Evolutionary conservation across 164 flowering plant genomes (phyloP), one percentile per base, ranked within the genome.

Genomic region (Tetrastigma voinierianum): DNA sequence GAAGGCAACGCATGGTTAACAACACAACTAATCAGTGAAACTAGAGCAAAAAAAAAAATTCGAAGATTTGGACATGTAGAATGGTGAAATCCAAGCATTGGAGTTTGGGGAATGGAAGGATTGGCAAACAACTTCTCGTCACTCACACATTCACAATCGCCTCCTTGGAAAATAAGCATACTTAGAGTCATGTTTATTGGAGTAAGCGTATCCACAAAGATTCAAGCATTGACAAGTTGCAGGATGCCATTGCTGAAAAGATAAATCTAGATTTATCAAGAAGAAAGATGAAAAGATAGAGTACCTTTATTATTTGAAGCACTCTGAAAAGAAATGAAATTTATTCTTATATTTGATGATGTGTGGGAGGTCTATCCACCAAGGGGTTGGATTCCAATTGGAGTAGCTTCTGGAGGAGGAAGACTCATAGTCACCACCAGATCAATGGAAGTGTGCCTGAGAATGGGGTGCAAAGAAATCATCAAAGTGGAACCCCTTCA

Each of bases 391-490:
- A 44, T 68, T 44, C 66, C 65, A 17, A 16, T 16, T 62, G 55
- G 44, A 19, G 0, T 8, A n/a, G n/a, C n/a, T n/a, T n/a, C n/a
- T 0, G 46, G 66, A 47, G 71, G 23, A 14, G 65, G 68, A 17
- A 71, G 69, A 16, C 51, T 71, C 3, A 19, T 76, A 0, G 2
- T 76, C 51, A 76, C 81, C 4, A 68, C 78, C 9, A 52, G 78
- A 19, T 69, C 66, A 1, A 4, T 25, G 14, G 46, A 40, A 0
- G 74, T 80, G 1, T 80, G 78, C 25, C 24, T 57, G 8, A 7
- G 43, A 24, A 74, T 80, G 70, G 72, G 61, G 1, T 68, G 73
- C 32, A 44, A 64, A 20, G 46, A 14, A 12, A 16, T 25, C 0
- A 45, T 79, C 25, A 46, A 54, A 55, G 62, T 76, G 2, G 20